Percentiles rank a stretch among this genome's conserved stretches.
These are phyloP conservation scores for Rickenella mellea DNA, from an alignment of 768 basidiomycete species.

Conservation along the genomic window DNA sequence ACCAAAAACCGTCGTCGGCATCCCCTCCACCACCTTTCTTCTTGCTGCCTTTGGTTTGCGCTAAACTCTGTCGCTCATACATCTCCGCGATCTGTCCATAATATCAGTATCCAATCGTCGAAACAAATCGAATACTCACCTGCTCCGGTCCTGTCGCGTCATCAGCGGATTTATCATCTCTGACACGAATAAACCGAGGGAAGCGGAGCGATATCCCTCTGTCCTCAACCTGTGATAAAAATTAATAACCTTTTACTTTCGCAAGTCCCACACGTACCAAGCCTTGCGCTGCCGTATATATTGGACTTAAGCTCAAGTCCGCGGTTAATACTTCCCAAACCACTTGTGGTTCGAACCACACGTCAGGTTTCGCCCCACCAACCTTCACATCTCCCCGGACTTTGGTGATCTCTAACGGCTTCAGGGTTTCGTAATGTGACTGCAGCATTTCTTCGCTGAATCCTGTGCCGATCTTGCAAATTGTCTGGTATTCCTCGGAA, in stretches of 20 bases:
- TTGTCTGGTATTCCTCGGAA: constrained; percentile 89
- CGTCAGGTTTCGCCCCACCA: constrained; percentile 91
- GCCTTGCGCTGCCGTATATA: constrained; percentile 93
- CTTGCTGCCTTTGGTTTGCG: constrained; percentile 61
- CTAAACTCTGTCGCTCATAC: constrained; percentile 82
- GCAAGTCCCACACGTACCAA: constrained; percentile 40
- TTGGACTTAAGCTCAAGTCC: constrained; percentile 90
- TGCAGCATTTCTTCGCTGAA: constrained; percentile 90
- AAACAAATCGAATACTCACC: constrained; percentile 31
- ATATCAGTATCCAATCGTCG: neutral
- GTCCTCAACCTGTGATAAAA: constrained; percentile 54
- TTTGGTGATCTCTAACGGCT: constrained; percentile 63
- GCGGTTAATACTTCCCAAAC: constrained; percentile 99
- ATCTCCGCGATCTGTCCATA: constrained; percentile 74
- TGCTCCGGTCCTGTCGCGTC: constrained; percentile 92
- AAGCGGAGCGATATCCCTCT: constrained; percentile 94
- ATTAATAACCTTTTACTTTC: neutral
- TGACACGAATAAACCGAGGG: constrained; percentile 84
- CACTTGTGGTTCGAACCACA: constrained; percentile 95
- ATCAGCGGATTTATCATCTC: constrained; percentile 90
- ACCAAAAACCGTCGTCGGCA: constrained; percentile 76
- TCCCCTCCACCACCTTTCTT: constrained; percentile 57
- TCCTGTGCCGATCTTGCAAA: constrained; percentile 98
- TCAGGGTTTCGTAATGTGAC: constrained; percentile 70
- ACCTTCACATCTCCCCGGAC: constrained; percentile 77